Evolutionary conservation across 2,329 filamentous ascomycete species (phyloP), one percentile per base, ranked within the genome.

Genomic region (Penicillium sclerotigenum): DNA sequence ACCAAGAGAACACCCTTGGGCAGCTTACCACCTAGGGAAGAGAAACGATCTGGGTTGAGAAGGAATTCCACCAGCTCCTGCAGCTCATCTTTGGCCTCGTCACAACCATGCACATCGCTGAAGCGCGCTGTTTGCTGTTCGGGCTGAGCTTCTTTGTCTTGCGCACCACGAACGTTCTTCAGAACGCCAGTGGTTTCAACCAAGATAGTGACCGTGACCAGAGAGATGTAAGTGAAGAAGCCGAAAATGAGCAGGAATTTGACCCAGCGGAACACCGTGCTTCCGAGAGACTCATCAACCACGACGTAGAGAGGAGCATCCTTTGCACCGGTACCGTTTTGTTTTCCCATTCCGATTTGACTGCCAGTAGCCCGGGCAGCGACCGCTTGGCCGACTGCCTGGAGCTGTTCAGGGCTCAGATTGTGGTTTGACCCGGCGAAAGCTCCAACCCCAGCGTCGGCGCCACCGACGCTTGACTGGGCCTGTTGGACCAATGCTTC

Each of bases 81-180:
- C 4, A 99, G 83, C 74, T 99, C 94, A 68, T 99, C 95, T 78
- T 97, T 99, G 61, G 94, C 94, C 75, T 99, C 95, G 62, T 97
- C 92, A 65, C 93, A 97, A 50, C 94, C 94, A 71, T 99, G 94
- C 7, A 99, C 94, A 71, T 99, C 94, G 56, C 82, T 83, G 77
- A 99, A 99, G 45, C 90, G 87, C 20, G 91, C 91, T 56, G 84
- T 97, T 73, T 99, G 94, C 66, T 92, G 87, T 73, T 97, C 90
- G 8, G 94, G 88, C 72, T 95, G 93, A 59, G 92, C 91, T 75
- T 99, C 91, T 58, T 89, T 90, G 65, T 86, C 87, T 55, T 87
- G 84, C 2, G 81, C 75, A 50, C 86, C 86, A 13, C 87, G 85
- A 10, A 91, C 87, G 58, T 91, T 92, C 74, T 91, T 91, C 65